Evolutionary conservation across 192 early-diverging fungal genomes (phyloP).

Genomic region (Rhizoclosmatium sp.): DNA sequence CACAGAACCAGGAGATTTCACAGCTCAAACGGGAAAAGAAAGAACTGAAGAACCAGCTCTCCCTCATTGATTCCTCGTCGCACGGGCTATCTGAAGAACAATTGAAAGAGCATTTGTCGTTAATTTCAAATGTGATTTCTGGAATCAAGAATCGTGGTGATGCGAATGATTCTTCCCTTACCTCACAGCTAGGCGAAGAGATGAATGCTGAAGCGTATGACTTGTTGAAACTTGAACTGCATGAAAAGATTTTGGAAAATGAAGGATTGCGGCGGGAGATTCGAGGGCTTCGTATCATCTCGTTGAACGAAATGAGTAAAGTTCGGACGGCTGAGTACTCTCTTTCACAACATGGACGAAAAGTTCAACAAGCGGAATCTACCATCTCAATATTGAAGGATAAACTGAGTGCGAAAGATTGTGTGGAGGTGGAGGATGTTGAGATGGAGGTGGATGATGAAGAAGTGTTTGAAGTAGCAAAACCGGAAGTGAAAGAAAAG

Average conservation of each 20-base stretch:
- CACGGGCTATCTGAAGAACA: conserved; percentile 21
- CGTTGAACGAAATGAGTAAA: conserved; percentile 39
- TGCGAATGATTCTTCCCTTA: neutral
- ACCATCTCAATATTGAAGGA: conserved; percentile 14
- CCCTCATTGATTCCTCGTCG: neutral
- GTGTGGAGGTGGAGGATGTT: neutral
- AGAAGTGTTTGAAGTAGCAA: neutral
- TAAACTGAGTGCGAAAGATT: conserved; percentile 20
- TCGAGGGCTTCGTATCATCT: conserved; percentile 23
- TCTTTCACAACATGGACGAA: conserved; percentile 5
- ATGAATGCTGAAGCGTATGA: conserved; percentile 17
- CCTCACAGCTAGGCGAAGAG: neutral
- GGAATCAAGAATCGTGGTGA: conserved; percentile 5
- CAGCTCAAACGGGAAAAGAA: conserved; percentile 20
- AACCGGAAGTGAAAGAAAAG: neutral
- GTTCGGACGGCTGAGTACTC: conserved; percentile 28
- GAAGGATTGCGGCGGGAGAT: conserved; percentile 35
- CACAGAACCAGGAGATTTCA: conserved; percentile 7
- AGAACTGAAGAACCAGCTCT: conserved; percentile 26
- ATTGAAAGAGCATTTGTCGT: conserved; percentile 7
- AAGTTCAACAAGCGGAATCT: conserved; percentile 31
- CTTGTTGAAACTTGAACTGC: conserved; percentile 20
- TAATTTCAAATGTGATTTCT: conserved; percentile 9
- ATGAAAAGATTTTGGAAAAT: conserved; percentile 20
- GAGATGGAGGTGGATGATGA: neutral